Percentiles rank a stretch among this genome's conserved stretches.
These are phyloP conservation scores for Chlamydomonas incerta DNA, from an alignment of 139 green algal species.

Conservation along the genomic window DNA sequence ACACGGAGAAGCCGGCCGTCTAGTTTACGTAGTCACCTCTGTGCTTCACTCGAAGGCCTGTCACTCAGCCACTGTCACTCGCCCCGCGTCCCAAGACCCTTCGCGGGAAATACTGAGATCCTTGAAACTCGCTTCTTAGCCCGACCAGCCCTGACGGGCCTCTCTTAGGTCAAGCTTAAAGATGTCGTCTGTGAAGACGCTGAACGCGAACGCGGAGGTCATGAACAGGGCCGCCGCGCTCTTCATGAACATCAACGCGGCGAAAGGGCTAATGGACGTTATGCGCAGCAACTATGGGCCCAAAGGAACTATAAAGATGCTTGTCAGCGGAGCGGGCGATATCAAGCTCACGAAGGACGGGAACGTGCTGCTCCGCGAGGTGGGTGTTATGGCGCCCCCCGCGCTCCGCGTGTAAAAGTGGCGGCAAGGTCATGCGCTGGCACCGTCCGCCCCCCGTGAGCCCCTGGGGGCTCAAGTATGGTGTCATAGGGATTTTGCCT, in stretches of 20 bases:
- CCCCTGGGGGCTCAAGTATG: no score
- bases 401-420: no score
- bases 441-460: no score
- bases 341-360: conserved; percentile 99
- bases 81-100: neutral
- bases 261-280: conserved; percentile 98
- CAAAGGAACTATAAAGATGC: conserved; percentile 99
- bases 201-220: conserved; percentile 97
- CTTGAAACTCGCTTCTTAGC: neutral
- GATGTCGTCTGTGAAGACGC: conserved; percentile 85
- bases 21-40: no score
- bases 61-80: no score
- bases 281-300: conserved; percentile 98
- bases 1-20: no score
- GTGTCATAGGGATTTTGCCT: no score
- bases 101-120: conserved; percentile 1
- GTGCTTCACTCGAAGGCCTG: no score
- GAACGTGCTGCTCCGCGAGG: conserved; percentile 94
- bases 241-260: conserved; percentile 99
- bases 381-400: neutral
- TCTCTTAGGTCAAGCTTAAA: no score
- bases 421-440: no score
- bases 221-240: conserved; percentile 91
- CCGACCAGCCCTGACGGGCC: no score
- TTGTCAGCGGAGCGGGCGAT: conserved; percentile 91